Percentiles rank a stretch among this genome's conserved stretches.
Evolutionary conservation across 176 grass and related monocot genomes (phyloP).

Genomic region (Bolboschoenus planiculmis): DNA sequence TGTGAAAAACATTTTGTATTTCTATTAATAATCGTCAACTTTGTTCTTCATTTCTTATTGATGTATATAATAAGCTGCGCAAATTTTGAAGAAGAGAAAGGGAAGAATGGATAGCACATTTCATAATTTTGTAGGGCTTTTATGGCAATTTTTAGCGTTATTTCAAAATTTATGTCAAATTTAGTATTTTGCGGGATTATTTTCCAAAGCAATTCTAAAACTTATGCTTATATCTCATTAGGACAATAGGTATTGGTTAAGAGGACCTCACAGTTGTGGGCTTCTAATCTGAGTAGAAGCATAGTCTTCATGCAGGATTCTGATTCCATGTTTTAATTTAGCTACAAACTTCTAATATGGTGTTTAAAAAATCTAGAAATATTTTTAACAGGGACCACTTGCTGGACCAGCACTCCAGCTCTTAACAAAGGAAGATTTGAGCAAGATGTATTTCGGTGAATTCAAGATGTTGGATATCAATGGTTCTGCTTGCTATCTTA

Average conservation of each 20-base stretch:
- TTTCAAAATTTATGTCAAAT: not conserved
- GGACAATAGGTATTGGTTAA: not conserved
- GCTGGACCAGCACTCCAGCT: constrained; percentile 75
- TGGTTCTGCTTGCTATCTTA: constrained; percentile 73
- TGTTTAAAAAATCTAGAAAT: not conserved
- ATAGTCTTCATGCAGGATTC: not conserved
- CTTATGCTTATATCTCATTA: not conserved
- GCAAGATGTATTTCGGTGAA: constrained; percentile 90
- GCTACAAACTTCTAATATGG: not conserved
- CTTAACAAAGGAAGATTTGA: constrained; percentile 85
- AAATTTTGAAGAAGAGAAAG: not conserved
- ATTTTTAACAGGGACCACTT: constrained; percentile 60
- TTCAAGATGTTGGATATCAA: constrained; percentile 84
- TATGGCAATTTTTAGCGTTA: not conserved
- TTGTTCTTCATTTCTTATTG: not conserved
- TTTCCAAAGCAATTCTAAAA: not conserved
- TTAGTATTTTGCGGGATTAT: not conserved
- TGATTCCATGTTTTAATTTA: not conserved
- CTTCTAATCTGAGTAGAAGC: not conserved
- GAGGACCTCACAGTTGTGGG: not conserved
- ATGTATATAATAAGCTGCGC: not conserved
- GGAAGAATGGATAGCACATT: not conserved
- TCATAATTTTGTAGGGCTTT: not conserved
- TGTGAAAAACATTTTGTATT: not conserved
- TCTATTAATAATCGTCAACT: not conserved